A percentile compares a stretch with the other conserved stretches of the same genome.
These are phyloP conservation scores for Ceratobasidium sp. DNA, from an alignment of 1,284 basidiomycete species.

Conservation along the genomic window DNA sequence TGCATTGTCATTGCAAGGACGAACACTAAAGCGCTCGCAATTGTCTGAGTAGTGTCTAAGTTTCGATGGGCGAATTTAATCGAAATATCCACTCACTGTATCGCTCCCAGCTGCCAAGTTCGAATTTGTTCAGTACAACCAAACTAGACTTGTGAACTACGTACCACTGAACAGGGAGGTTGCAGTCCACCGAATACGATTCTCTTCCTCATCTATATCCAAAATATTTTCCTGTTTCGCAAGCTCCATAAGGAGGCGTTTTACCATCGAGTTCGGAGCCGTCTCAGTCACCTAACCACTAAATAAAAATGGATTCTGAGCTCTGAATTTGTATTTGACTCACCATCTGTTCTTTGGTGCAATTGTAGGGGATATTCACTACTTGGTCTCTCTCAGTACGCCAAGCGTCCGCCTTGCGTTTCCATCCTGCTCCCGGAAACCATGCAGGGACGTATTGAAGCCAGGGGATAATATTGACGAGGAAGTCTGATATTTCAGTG, in stretches of 20 bases:
- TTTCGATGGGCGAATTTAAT: not conserved
- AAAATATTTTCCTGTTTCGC: not conserved
- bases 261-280: conserved; percentile 29
- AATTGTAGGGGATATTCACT: conserved; percentile 7
- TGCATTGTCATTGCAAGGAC: conserved; percentile 12
- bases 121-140: not conserved
- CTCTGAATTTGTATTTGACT: not conserved
- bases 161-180: conserved; percentile 7
- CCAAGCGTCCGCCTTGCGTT: conserved; percentile 20
- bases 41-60: not conserved
- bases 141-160: not conserved
- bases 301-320: not conserved
- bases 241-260: not conserved
- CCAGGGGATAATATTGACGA: conserved; percentile 18
- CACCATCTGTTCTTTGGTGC: not conserved
- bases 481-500: not conserved
- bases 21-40: not conserved
- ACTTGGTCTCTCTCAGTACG: conserved; percentile 5
- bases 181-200: conserved; percentile 12
- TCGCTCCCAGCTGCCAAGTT: conserved; percentile 1
- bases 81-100: conserved; percentile 7
- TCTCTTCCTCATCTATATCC: not conserved
- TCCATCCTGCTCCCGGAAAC: conserved; percentile 19
- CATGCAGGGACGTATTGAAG: conserved; percentile 15
- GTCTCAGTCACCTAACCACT: conserved; percentile 16